Conservation (phyloP, 2,329 filamentous ascomycete genomes). For the Cercospora berteroae region DNA sequence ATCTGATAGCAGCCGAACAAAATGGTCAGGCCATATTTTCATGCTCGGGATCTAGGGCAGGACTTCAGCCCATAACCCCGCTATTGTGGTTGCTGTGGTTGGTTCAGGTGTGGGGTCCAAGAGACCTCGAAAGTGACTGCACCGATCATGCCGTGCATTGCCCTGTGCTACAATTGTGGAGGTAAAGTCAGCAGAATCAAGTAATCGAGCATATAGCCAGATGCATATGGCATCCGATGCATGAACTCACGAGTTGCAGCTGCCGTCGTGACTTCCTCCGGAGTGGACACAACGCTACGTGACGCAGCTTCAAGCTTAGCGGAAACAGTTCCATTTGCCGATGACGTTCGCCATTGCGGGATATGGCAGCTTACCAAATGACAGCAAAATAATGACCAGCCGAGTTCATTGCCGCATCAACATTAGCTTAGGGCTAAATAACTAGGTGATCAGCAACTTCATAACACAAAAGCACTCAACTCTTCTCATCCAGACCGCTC, state of each 20-base stretch:
- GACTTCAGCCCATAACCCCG: background rate
- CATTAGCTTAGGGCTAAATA: background rate
- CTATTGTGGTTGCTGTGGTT: conserved; percentile 5
- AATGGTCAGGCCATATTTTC: conserved; percentile 5
- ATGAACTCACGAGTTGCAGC: background rate
- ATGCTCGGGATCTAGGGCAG: background rate
- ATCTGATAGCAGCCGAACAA: background rate
- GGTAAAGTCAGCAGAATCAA: background rate
- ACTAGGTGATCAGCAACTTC: background rate
- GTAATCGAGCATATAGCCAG: background rate
- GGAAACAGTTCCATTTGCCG: conserved; percentile 12
- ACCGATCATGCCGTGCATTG: background rate
- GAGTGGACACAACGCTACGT: background rate
- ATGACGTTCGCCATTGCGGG: conserved; percentile 17
- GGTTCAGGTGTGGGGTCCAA: background rate
- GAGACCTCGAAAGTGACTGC: background rate
- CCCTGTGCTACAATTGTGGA: background rate
- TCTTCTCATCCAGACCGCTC: background rate
- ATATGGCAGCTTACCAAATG: conserved; percentile 1
- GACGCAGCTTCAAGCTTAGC: background rate
- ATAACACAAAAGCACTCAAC: background rate
- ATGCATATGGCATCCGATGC: background rate
- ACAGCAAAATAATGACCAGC: background rate
- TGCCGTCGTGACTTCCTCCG: background rate
- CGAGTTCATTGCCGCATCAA: background rate